phyloP scores from a whole-genome alignment of 805 yeast genomes.

The Gaillardinia entomophila region DNA sequence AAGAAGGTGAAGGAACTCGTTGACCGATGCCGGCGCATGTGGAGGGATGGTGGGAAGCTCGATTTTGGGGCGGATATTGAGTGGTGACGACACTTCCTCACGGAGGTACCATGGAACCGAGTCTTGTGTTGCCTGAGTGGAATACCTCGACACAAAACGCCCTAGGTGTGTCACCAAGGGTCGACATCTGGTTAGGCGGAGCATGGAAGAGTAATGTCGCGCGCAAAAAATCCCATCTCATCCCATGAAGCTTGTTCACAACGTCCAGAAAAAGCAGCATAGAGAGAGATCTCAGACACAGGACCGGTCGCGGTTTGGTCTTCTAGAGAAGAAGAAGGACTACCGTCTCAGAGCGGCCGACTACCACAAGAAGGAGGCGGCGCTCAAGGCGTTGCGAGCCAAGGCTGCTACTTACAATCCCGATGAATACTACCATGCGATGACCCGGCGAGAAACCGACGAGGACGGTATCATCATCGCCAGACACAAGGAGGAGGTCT shows the following conservation, averaged over 20 bases:
- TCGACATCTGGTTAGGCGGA: too few species aligned
- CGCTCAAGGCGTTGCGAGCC: conserved; percentile 61
- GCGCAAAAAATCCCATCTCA: background rate
- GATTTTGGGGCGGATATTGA: conserved; percentile 14
- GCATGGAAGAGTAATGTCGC: too few species aligned
- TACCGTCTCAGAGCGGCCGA: conserved; percentile 48
- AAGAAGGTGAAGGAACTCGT: conserved; percentile 39
- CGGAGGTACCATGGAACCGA: conserved; percentile 60
- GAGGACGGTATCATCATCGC: conserved; percentile 59
- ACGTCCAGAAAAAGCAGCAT: conserved; percentile 94
- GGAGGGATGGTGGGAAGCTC: conserved; percentile 55
- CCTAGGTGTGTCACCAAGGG: too few species aligned
- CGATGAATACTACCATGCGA: conserved; percentile 94
- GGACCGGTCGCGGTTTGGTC: conserved; percentile 69
- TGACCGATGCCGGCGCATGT: conserved; percentile 49
- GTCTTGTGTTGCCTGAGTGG: conserved; percentile 1
- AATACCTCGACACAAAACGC: too few species aligned
- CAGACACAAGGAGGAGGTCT: conserved; percentile 57
- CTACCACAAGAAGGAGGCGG: conserved; percentile 54
- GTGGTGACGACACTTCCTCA: conserved; percentile 27
- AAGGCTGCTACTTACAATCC: conserved; percentile 78
- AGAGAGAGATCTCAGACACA: conserved; percentile 86
- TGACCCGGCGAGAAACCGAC: conserved; percentile 70
- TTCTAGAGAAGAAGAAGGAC: conserved; percentile 68
- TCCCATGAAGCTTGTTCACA: conserved; percentile 60